These are phyloP conservation scores for Sporothrix brunneoviolacea DNA, from an alignment of 2,329 filamentous ascomycete species.

Conservation along the genomic window DNA sequence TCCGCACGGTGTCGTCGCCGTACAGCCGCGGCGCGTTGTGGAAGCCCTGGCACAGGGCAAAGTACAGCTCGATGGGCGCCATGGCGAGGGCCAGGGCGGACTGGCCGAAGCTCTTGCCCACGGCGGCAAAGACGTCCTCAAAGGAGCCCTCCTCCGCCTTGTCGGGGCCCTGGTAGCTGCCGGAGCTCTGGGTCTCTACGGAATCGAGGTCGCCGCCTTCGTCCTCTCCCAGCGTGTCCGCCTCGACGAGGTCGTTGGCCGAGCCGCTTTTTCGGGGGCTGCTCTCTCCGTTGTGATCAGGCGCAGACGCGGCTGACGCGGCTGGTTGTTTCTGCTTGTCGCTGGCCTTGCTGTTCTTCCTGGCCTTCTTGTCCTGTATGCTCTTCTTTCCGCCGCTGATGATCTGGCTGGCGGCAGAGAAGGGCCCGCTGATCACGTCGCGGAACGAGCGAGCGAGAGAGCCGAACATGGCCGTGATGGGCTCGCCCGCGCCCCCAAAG, in stretches of 20 bases:
- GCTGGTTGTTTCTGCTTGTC: not conserved
- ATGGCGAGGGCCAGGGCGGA: slow-evolving; percentile 45
- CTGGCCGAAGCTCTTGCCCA: slow-evolving; percentile 45
- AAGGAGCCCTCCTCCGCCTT: slow-evolving; percentile 25
- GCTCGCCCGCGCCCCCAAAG: slow-evolving; percentile 68
- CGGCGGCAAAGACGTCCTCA: slow-evolving; percentile 41
- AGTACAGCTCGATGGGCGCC: slow-evolving; percentile 53
- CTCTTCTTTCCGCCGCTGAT: slow-evolving; percentile 30
- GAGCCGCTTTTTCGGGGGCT: no score
- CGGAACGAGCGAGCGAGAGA: slow-evolving; percentile 54
- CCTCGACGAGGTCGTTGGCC: not conserved
- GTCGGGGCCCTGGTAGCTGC: slow-evolving; percentile 15
- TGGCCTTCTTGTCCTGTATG: slow-evolving; percentile 43
- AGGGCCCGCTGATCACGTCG: slow-evolving; percentile 57
- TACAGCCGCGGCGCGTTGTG: slow-evolving; percentile 66
- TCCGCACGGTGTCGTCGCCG: slow-evolving; percentile 62
- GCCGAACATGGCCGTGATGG: slow-evolving; percentile 58
- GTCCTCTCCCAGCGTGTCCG: slow-evolving; percentile 16
- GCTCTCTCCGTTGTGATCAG: not conserved
- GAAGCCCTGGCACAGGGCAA: slow-evolving; percentile 61
- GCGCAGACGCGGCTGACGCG: not conserved
- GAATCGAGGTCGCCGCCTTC: slow-evolving; percentile 15
- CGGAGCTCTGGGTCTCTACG: not conserved
- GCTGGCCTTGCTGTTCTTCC: slow-evolving; percentile 40
- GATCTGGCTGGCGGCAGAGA: slow-evolving; percentile 45